phyloP scores from a whole-genome alignment of 371 early-diverging fungal genomes.

The Saksenaea oblongispora region DNA sequence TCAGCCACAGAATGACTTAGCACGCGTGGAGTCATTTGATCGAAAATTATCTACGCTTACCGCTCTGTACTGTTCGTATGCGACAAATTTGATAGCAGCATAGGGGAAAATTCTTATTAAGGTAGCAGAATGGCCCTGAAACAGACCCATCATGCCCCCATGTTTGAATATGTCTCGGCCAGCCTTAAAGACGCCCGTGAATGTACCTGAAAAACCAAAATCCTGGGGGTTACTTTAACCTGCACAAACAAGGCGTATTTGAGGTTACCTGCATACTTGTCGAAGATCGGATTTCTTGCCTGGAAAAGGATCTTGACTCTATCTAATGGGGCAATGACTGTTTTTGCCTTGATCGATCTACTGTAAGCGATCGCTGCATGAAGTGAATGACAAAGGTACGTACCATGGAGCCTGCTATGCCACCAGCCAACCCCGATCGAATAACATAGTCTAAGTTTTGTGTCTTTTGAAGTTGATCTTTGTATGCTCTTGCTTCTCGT shows the following conservation, averaged over 20 bases:
- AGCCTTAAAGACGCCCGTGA: conserved; percentile 85
- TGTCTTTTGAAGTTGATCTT: conserved; percentile 16
- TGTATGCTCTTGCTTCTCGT: neutral
- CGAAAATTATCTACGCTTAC: conserved; percentile 37
- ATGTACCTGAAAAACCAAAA: conserved; percentile 63
- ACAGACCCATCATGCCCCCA: conserved; percentile 82
- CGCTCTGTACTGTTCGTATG: conserved; percentile 85
- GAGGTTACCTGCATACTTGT: conserved; percentile 75
- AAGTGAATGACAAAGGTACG: neutral
- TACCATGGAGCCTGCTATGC: conserved; percentile 59
- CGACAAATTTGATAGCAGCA: conserved; percentile 95
- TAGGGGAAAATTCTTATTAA: conserved; percentile 94
- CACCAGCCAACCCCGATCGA: conserved; percentile 55
- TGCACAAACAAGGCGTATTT: neutral
- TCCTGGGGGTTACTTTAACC: neutral
- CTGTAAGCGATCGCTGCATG: neutral
- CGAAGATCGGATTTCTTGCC: conserved; percentile 84
- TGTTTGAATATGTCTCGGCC: conserved; percentile 68
- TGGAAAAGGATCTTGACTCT: conserved; percentile 98
- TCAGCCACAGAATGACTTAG: conserved; percentile 1
- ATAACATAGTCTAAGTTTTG: conserved; percentile 48
- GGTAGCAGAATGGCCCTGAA: conserved; percentile 95
- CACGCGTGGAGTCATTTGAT: conserved; percentile 1
- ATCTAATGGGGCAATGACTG: conserved; percentile 93
- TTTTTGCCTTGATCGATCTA: conserved; percentile 71